A percentile compares a stretch with the other conserved stretches of the same genome.
Conservation (phyloP, 148 eudicot species). For the Nepenthes gracilis region DNA sequence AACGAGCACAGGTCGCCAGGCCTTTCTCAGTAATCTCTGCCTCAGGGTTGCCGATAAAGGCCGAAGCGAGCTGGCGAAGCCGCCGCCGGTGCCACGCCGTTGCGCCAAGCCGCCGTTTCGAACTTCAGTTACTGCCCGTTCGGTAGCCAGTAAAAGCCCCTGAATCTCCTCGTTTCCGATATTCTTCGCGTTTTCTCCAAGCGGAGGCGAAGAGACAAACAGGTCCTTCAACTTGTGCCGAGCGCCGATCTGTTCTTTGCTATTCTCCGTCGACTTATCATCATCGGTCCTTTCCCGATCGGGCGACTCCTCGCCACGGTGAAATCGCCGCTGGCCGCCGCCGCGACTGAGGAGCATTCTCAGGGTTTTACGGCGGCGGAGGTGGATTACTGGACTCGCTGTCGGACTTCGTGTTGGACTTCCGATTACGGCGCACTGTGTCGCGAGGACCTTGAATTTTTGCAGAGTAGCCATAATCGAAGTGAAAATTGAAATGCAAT, state of each 20-base stretch:
- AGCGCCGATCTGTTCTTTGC: constrained; percentile 11
- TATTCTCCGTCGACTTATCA: not conserved
- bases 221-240: constrained; percentile 67
- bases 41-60: constrained; percentile 64
- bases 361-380: constrained; percentile 93
- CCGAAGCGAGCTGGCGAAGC: constrained; percentile 14
- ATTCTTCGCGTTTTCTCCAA: not conserved
- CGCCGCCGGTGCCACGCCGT: constrained; percentile 15
- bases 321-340: constrained; percentile 8
- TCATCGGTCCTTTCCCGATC: not conserved
- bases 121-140: not conserved
- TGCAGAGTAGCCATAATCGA: constrained; percentile 59
- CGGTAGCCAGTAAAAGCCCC: not conserved
- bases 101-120: constrained; percentile 5
- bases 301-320: constrained; percentile 16
- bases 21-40: constrained; percentile 67
- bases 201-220: constrained; percentile 59
- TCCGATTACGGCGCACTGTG: constrained; percentile 67
- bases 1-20: constrained; percentile 82
- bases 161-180: not conserved
- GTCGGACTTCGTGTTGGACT: constrained; percentile 69
- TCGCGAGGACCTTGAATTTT: constrained; percentile 77
- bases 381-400: constrained; percentile 75
- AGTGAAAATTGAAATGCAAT: not conserved
- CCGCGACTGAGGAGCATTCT: constrained; percentile 68